Evolutionary conservation across 1,284 basidiomycete species (phyloP), one percentile per base, ranked within the genome.

Genomic region (Ceratobasidium sp.): DNA sequence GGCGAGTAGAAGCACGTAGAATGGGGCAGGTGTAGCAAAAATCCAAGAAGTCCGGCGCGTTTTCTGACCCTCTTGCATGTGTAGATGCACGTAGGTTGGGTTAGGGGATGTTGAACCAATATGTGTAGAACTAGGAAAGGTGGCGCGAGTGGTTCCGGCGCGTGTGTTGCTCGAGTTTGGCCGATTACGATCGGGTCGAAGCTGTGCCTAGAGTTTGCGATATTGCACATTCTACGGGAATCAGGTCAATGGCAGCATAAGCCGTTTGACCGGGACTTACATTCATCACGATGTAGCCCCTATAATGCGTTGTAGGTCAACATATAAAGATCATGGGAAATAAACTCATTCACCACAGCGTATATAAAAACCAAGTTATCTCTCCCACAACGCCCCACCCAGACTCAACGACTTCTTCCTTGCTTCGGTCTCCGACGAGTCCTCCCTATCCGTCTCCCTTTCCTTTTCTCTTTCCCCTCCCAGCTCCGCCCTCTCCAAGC

Each of bases 331-430:
- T 33, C 33, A 33, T n/a, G n/a, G n/a, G n/a, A 33, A 33, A 13
- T 28, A 3, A 15, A 44, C 0, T 23, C 10, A 62, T 57, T 74
- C 46, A 74, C 70, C 94, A 85, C 7, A 96, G 83, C 48, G 90
- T 92, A 82, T 96, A 95, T 77, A 97, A 86, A 83, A 96, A 96
- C 94, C 96, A 97, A 64, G 92, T 90, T 94, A 97, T 96, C 81
- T 93, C 90, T 79, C 94, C 85, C 20, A 96, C 91, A 20, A 93
- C 88, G 0, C 94, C 94, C 95, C 96, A 97, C 0, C 93, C 93
- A 80, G 90, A 91, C 77, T 87, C 67, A 95, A 85, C 23, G 96
- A 87, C 75, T 86, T 86, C 79, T 88, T 89, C 44, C 93, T 88
- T 13, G 87, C 87, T 42, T 66, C 64, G 44, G 44, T 77, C 9